These are phyloP conservation scores for Fusarium sp. DNA, from an alignment of 2,329 filamentous ascomycete species.

Conservation along the genomic window DNA sequence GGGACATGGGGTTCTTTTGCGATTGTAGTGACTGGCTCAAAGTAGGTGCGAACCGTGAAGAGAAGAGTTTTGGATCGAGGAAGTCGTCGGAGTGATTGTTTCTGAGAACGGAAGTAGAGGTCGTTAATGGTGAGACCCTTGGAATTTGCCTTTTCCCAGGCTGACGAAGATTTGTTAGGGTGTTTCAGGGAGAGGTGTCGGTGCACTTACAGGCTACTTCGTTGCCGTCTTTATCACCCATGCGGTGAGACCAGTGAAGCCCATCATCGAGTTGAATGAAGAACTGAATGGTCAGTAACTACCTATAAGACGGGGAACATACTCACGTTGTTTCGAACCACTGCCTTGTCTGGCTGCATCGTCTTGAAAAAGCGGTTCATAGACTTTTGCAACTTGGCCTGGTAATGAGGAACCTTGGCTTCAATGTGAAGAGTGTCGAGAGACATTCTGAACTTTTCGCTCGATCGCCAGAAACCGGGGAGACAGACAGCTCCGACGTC, in stretches of 20 bases:
- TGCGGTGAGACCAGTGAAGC: constrained; percentile 32
- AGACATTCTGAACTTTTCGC: constrained; percentile 35
- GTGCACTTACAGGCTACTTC: constrained; percentile 16
- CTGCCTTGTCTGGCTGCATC: constrained; percentile 27
- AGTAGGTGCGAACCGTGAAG: constrained; percentile 29
- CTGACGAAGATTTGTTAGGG: not conserved
- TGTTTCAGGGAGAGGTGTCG: accelerated
- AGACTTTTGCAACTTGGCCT: constrained; percentile 22
- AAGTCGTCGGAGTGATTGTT: constrained; percentile 28
- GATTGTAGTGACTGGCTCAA: constrained; percentile 25
- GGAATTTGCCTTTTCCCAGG: constrained; percentile 26
- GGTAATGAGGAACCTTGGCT: not conserved
- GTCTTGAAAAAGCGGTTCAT: constrained; percentile 33
- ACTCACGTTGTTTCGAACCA: constrained; percentile 25
- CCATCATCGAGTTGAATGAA: constrained; percentile 35
- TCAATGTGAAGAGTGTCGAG: constrained; percentile 32
- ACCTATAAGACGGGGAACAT: no score
- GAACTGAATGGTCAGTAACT: not conserved
- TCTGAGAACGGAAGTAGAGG: constrained; percentile 32
- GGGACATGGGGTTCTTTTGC: constrained; percentile 26
- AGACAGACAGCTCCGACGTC: constrained; percentile 33
- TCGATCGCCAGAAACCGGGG: constrained; percentile 27
- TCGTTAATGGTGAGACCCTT: constrained; percentile 8
- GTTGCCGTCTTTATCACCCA: constrained; percentile 19
- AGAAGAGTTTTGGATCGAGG: constrained; percentile 20